Conservation (phyloP, 2,329 filamentous ascomycete species). For the Sporothrix inflata region DNA sequence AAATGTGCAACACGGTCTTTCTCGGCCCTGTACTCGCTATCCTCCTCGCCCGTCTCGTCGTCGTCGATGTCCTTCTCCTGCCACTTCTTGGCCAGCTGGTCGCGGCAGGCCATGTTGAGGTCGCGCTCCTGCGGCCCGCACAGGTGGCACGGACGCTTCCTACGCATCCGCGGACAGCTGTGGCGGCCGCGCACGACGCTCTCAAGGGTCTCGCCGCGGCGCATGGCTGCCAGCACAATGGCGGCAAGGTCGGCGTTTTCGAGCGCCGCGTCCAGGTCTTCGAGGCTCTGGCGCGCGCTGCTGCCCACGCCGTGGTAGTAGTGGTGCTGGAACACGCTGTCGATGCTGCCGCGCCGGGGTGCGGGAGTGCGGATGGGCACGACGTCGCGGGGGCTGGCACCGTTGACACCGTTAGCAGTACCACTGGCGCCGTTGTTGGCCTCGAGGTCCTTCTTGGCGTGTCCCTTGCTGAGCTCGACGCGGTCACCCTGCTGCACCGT, state of each 20-base stretch:
- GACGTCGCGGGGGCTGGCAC: not conserved
- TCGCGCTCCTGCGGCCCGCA: not conserved
- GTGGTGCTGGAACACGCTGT: constrained; percentile 24
- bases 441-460: not conserved
- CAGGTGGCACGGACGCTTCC: constrained; percentile 26
- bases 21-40: not conserved
- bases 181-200: constrained; percentile 38
- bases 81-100: constrained; percentile 14
- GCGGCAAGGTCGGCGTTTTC: constrained; percentile 54
- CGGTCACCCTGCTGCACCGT: constrained; percentile 44
- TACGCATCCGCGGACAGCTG: constrained; percentile 20
- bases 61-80: not conserved
- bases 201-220: constrained; percentile 48
- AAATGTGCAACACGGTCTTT: not conserved
- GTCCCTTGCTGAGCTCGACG: constrained; percentile 32
- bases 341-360: constrained; percentile 22
- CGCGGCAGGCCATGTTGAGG: not conserved
- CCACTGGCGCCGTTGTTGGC: not conserved
- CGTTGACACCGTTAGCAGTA: not conserved
- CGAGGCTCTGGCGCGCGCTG: constrained; percentile 38
- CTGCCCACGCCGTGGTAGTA: constrained; percentile 38
- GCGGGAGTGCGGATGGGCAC: not conserved
- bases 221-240: constrained; percentile 50
- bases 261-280: constrained; percentile 51
- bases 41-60: not conserved